Evolutionary conservation across 345 rosid species (phyloP).

Genomic region (Eucalyptus regnans): DNA sequence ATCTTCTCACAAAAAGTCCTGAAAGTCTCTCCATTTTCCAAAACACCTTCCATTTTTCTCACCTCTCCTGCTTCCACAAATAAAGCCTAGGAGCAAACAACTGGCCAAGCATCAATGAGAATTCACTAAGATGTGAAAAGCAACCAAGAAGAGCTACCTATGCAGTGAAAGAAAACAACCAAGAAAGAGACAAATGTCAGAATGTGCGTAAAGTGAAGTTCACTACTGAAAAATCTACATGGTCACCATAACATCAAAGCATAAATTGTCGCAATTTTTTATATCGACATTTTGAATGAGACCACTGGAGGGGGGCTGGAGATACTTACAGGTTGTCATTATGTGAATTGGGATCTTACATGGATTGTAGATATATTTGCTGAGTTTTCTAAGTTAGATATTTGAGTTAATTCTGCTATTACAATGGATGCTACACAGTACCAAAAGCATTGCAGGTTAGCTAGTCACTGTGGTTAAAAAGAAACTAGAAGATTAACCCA

Average conservation of each 20-base stretch:
- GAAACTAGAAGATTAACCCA: neutral
- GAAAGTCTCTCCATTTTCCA: neutral
- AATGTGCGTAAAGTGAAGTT: neutral
- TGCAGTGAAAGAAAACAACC: neutral
- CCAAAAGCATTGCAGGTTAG: neutral
- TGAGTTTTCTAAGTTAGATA: neutral
- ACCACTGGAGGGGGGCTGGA: neutral
- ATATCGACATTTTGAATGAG: neutral
- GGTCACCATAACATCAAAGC: neutral
- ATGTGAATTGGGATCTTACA: neutral
- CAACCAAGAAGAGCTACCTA: neutral
- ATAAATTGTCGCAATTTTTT: neutral
- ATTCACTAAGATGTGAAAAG: neutral
- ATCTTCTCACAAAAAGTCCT: neutral
- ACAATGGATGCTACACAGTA: neutral
- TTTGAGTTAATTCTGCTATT: neutral
- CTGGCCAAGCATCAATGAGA: neutral
- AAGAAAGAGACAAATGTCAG: neutral
- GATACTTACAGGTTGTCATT: neutral
- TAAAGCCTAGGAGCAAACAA: neutral
- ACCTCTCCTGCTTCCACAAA: neutral
- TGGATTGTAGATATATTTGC: neutral
- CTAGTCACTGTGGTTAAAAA: neutral
- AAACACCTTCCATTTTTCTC: neutral
- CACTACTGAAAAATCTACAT: neutral